phyloP scores from a whole-genome alignment of 176 grass and related monocot genomes.

The Raddia distichophylla region DNA sequence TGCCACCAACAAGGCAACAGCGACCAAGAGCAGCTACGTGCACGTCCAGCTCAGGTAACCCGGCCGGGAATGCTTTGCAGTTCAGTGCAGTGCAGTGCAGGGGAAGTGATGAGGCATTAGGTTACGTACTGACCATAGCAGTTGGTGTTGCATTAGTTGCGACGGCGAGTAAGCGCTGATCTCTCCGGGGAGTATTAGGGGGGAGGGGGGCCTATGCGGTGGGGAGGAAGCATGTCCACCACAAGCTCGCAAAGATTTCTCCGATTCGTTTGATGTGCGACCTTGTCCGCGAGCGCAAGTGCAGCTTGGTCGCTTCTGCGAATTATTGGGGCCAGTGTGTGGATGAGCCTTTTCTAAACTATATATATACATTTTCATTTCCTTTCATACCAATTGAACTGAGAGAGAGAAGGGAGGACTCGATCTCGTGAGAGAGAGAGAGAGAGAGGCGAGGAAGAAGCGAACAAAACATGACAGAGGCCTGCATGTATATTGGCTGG shows the following conservation, averaged over 20 bases:
- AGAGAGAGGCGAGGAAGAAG: conserved; percentile 46
- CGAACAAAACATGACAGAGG: conserved; percentile 54
- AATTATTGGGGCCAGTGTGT: conserved; percentile 68
- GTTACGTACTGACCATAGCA: neutral
- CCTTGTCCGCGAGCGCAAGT: conserved; percentile 53
- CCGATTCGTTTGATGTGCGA: conserved; percentile 54
- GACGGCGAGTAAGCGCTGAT: conserved; percentile 30
- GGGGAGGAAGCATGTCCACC: conserved; percentile 58
- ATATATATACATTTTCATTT: neutral
- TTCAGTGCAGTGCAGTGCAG: neutral
- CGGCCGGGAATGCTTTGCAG: too few relatives aligned
- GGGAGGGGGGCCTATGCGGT: neutral
- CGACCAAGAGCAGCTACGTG: neutral
- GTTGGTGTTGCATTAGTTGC: conserved; percentile 40
- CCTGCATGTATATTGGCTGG: conserved; percentile 70
- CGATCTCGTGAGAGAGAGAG: conserved; percentile 41
- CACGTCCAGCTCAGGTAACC: neutral
- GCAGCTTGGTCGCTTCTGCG: conserved; percentile 50
- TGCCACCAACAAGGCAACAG: neutral
- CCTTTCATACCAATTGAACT: neutral
- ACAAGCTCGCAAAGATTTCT: conserved; percentile 75
- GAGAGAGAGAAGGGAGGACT: conserved; percentile 30
- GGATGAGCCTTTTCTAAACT: conserved; percentile 63
- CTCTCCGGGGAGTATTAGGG: conserved; percentile 46
- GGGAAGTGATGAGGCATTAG: conserved; percentile 21